phyloP scores from a whole-genome alignment of 306 rosid species.

The Arachis stenosperma region DNA sequence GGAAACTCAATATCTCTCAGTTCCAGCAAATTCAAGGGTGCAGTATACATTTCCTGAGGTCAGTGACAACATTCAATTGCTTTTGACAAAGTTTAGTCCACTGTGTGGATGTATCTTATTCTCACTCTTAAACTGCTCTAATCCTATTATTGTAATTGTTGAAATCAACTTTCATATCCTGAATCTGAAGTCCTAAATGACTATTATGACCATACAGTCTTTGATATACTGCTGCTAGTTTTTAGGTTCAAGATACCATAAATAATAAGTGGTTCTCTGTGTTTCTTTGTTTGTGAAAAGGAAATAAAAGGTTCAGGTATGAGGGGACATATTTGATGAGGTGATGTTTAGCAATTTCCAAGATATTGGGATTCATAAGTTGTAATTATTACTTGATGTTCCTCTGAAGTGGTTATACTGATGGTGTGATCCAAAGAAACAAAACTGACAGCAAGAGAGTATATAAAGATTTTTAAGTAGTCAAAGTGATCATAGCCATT shows the following conservation, averaged over 20 bases:
- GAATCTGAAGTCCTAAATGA: constrained; percentile 13
- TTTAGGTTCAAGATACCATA: constrained; percentile 22
- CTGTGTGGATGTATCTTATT: background rate
- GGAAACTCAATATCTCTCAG: constrained; percentile 60
- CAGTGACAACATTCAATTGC: constrained; percentile 40
- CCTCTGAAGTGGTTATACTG: constrained; percentile 11
- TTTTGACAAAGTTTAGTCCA: constrained; percentile 23
- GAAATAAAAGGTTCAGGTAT: constrained; percentile 1
- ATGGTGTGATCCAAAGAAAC: constrained; percentile 18
- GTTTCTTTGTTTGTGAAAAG: constrained; percentile 20
- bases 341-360: constrained; percentile 3
- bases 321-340: constrained; percentile 10
- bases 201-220: constrained; percentile 18
- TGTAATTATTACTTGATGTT: constrained; percentile 12
- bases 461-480: background rate
- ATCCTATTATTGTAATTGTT: constrained; percentile 8
- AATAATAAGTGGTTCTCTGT: constrained; percentile 18
- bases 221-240: background rate
- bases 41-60: constrained; percentile 88
- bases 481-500: constrained; percentile 12
- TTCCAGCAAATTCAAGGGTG: constrained; percentile 68
- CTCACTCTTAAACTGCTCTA: constrained; percentile 9
- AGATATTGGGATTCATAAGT: constrained; percentile 25
- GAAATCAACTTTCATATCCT: background rate
- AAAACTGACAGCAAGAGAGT: constrained; percentile 5